Percentiles rank a stretch among this genome's conserved stretches.
Conservation (phyloP, 2,329 filamentous ascomycete species). For the Diaporthe ilicicola region DNA sequence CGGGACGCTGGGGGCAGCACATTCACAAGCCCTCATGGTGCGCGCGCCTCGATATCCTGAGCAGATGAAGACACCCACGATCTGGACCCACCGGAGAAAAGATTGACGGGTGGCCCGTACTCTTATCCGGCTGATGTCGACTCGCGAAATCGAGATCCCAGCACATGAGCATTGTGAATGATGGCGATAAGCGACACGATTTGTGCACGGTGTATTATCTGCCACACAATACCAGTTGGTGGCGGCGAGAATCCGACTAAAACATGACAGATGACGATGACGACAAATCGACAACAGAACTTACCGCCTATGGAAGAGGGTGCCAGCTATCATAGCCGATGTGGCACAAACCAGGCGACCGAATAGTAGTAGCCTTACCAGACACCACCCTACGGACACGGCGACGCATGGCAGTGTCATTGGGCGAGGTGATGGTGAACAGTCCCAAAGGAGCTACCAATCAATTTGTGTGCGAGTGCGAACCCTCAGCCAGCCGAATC, state of each 20-base stretch:
- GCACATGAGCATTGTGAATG: background rate
- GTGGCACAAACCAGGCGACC: background rate
- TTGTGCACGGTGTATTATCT: background rate
- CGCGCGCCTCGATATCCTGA: slow-evolving; percentile 15
- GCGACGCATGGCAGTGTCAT: background rate
- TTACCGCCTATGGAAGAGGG: slow-evolving; percentile 9
- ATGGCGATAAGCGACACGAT: slow-evolving; percentile 13
- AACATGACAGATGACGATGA: slow-evolving; percentile 26
- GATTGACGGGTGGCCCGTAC: slow-evolving; percentile 17
- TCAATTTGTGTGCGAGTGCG: background rate
- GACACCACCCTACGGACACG: background rate
- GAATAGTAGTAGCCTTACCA: background rate
- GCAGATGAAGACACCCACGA: slow-evolving; percentile 19
- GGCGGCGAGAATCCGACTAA: slow-evolving; percentile 15
- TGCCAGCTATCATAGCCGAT: slow-evolving; percentile 16
- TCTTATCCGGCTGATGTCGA: background rate
- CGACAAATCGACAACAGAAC: slow-evolving; percentile 16
- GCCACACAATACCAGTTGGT: slow-evolving; percentile 15
- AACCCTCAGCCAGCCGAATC: slow-evolving; percentile 12
- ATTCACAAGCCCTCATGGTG: background rate
- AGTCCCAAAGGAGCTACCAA: slow-evolving; percentile 3
- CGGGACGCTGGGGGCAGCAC: background rate
- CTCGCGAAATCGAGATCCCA: slow-evolving; percentile 1
- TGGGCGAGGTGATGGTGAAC: background rate
- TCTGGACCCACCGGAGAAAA: slow-evolving; percentile 1